Percentiles rank a stretch among this genome's conserved stretches.
phyloP scores from a whole-genome alignment of 495 filamentous ascomycete genomes.

The Xanthoparmelia taractica region DNA sequence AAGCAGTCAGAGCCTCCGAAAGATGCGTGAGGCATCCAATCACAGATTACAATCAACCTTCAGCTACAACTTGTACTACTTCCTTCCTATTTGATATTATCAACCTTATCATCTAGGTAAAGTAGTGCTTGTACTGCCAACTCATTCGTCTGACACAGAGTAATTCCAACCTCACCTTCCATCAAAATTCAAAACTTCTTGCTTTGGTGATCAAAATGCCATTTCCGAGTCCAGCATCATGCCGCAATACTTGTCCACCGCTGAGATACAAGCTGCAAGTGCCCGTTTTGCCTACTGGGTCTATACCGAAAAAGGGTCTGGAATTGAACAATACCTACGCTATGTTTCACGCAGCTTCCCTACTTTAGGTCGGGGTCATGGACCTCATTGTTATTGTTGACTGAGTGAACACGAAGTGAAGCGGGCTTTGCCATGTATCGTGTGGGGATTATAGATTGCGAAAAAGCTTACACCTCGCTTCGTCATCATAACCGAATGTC shows the following conservation, averaged over 20 bases:
- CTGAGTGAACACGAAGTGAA: too few relatives aligned
- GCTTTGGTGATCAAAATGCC: not conserved
- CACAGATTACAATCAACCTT: not conserved
- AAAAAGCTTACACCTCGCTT: too few relatives aligned
- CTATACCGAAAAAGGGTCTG: not conserved
- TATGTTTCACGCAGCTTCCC: conserved; percentile 1
- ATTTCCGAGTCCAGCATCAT: not conserved
- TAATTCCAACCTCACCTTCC: not conserved
- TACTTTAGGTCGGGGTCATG: too few relatives aligned
- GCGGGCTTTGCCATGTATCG: too few relatives aligned
- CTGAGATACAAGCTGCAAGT: not conserved
- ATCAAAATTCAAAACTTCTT: not conserved
- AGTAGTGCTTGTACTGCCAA: not conserved
- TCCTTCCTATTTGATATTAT: not conserved
- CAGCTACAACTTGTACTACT: not conserved
- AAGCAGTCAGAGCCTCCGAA: not conserved
- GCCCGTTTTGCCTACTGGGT: not conserved
- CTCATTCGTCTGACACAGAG: not conserved
- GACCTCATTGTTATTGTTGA: too few relatives aligned
- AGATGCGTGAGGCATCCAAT: not conserved
- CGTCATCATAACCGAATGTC: too few relatives aligned
- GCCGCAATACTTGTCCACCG: not conserved
- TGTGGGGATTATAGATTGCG: too few relatives aligned
- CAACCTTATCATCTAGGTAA: not conserved
- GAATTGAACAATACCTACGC: not conserved